These are phyloP conservation scores for Metschnikowia similis DNA, from an alignment of 805 yeast species.

Conservation along the genomic window DNA sequence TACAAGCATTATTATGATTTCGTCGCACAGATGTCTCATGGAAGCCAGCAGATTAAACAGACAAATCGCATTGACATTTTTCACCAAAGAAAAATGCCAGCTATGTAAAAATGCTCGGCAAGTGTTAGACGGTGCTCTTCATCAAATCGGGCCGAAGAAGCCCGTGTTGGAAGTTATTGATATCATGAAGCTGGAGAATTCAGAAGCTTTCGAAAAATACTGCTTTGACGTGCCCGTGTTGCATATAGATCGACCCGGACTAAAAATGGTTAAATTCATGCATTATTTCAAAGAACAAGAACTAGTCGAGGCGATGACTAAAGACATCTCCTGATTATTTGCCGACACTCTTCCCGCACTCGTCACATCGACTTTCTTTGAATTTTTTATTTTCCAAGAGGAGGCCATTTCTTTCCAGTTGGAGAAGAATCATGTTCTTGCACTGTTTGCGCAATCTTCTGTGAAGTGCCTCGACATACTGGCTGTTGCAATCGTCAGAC, in stretches of 20 bases:
- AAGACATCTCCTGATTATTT: not conserved
- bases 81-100: conserved; percentile 66
- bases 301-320: conserved; percentile 19
- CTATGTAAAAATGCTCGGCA: conserved; percentile 62
- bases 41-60: not conserved
- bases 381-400: conserved; percentile 1
- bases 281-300: conserved; percentile 59
- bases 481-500: conserved; percentile 2
- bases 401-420: conserved; percentile 13
- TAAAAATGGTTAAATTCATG: conserved; percentile 56
- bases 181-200: conserved; percentile 55
- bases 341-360: not conserved
- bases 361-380: not conserved
- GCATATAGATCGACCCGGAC: conserved; percentile 52
- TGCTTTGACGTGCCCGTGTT: conserved; percentile 78
- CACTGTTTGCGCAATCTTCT: conserved; percentile 8
- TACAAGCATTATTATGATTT: conserved; percentile 1
- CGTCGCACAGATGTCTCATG: conserved; percentile 5
- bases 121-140: conserved; percentile 43
- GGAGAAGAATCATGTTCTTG: conserved; percentile 12
- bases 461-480: not conserved
- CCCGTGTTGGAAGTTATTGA: conserved; percentile 45
- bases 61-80: conserved; percentile 44
- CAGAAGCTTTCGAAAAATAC: conserved; percentile 65
- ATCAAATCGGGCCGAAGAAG: conserved; percentile 22